A percentile compares a stretch with the other conserved stretches of the same genome.
These are phyloP conservation scores for Fusarium piperis DNA, from an alignment of 2,329 filamentous ascomycete genomes.

Conservation along the genomic window DNA sequence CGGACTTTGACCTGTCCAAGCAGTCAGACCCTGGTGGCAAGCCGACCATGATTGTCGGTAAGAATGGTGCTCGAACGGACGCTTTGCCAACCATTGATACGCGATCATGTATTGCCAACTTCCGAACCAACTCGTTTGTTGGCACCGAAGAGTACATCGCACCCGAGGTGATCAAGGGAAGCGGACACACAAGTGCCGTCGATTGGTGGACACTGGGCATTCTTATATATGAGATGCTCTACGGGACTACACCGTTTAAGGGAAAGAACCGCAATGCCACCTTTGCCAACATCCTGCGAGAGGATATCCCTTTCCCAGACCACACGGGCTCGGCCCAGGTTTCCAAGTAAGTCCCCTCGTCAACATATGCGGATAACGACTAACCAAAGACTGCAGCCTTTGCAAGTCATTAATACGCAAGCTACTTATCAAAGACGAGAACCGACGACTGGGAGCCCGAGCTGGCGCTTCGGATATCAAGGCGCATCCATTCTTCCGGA, in stretches of 20 bases:
- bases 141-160: slow-evolving; percentile 99
- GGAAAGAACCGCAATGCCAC: slow-evolving; percentile 98
- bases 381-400: slow-evolving; percentile 64
- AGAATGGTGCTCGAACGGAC: slow-evolving; percentile 85
- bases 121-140: slow-evolving; percentile 97
- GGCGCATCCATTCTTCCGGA: slow-evolving; percentile 92
- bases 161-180: slow-evolving; percentile 98
- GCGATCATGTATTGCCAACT: slow-evolving; percentile 97
- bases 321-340: slow-evolving; percentile 84
- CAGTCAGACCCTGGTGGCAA: slow-evolving; percentile 96
- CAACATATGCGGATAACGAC: background rate
- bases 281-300: slow-evolving; percentile 94
- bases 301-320: slow-evolving; percentile 96
- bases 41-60: slow-evolving; percentile 96
- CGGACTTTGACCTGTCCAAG: slow-evolving; percentile 97
- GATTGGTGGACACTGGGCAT: slow-evolving; percentile 99
- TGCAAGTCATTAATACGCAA: slow-evolving; percentile 98
- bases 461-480: slow-evolving; percentile 98
- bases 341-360: slow-evolving; percentile 76
- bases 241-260: slow-evolving; percentile 98
- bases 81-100: slow-evolving; percentile 97
- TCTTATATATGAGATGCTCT: slow-evolving; percentile 98
- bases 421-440: slow-evolving; percentile 97
- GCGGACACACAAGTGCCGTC: slow-evolving; percentile 96
- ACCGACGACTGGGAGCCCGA: slow-evolving; percentile 88